Evolutionary conservation across 2,329 filamentous ascomycete species (phyloP), one percentile per base, ranked within the genome.

Genomic region (Colletotrichum graminicola): DNA sequence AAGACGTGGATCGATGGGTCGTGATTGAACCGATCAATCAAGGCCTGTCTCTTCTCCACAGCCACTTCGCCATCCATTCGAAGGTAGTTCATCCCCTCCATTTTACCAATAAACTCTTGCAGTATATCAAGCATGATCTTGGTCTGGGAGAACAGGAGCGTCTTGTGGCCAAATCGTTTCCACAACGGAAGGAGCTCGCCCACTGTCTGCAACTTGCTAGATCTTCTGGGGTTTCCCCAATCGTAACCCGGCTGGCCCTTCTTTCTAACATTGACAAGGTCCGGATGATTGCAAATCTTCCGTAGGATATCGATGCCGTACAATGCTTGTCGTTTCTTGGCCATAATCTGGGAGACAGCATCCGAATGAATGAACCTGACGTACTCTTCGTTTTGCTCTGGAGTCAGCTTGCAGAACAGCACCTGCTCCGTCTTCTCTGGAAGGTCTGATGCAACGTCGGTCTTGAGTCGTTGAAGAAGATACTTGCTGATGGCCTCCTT

Each of bases 261-360:
- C 21, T 89, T 79, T 32, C 76, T 80, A 54, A 87, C 93, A 75
- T 96, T 91, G 2, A 92, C 84, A 1, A 99, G 85, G 82, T 99
- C 96, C 0, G 97, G 96, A 77, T 99, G 97, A 74, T 99, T 99
- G 84, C 95, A 98, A 66, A 99, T 95, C 81, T 99, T 99, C 62
- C 96, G 91, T 49, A 99, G 84, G 34, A 95, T 92, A 76, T 98
- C 95, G 73, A 99, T 94, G 10, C 95, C 96, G 76, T 92, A 97
- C 0, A 99, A 85, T 2, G 94, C 92, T 77, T 97, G 93, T 5
- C 92, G 88, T 72, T 90, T 92, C 49, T 91, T 90, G 57, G 87
- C 89, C 51, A 95, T 81, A 67, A 98, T 97, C 0, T 92, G 90
- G n/a, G 87, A 89, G 87, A 98, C 94, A 55, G 97, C 94, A 51